Percentiles rank a stretch among this genome's conserved stretches.
These are phyloP conservation scores for Climacium dendroides DNA, from an alignment of 225 moss, liverwort and hornwort genomes.

Conservation along the genomic window DNA sequence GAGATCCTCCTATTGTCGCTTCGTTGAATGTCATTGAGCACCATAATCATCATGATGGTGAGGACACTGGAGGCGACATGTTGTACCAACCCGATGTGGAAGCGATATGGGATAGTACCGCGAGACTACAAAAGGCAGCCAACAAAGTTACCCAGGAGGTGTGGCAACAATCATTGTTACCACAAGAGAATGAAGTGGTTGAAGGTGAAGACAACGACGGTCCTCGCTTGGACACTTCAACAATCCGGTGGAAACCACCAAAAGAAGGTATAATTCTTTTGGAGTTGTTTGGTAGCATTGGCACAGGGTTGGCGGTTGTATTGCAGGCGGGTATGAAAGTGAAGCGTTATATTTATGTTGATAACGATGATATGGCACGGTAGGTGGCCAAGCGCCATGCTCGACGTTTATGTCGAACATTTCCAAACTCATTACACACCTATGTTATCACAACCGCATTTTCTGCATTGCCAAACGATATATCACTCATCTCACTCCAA, in stretches of 20 bases:
- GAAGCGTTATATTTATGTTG: neutral
- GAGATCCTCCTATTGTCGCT: too few relatives aligned
- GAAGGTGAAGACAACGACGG: neutral
- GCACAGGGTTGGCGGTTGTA: neutral
- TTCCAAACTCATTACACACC: too few relatives aligned
- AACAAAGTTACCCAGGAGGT: neutral
- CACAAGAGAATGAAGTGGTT: accelerated
- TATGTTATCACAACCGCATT: too few relatives aligned
- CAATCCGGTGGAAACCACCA: neutral
- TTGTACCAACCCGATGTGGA: neutral
- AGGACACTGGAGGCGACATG: too few relatives aligned
- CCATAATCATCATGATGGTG: too few relatives aligned
- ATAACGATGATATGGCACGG: neutral
- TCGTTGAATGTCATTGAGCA: too few relatives aligned
- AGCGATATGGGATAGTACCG: neutral
- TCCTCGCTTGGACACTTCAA: neutral
- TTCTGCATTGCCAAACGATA: too few relatives aligned
- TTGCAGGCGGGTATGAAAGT: neutral
- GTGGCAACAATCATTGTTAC: neutral
- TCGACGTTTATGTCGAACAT: too few relatives aligned
- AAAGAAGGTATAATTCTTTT: neutral
- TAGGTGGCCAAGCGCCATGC: neutral
- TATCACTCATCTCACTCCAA: too few relatives aligned
- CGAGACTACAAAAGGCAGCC: accelerated
- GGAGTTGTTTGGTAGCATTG: neutral